phyloP scores from a whole-genome alignment of 2,329 filamentous ascomycete species.

The Sporothrix luriei region DNA sequence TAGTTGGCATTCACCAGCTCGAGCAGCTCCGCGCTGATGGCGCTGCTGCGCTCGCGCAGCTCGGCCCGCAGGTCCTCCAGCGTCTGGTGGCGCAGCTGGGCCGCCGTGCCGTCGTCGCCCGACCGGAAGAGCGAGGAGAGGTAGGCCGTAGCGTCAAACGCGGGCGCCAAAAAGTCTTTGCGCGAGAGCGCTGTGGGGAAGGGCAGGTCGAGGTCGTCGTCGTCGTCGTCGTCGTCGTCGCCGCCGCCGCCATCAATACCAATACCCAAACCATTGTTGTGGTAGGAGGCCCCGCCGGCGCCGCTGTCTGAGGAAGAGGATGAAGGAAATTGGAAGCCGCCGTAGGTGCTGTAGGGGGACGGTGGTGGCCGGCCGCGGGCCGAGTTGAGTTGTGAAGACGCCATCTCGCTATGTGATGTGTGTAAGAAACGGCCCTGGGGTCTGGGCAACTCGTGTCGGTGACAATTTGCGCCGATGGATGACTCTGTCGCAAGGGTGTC shows the following conservation, averaged over 20 bases:
- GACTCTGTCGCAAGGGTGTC: background rate
- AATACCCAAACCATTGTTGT: slow-evolving; percentile 5
- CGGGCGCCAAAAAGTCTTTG: slow-evolving; percentile 73
- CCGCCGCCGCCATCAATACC: slow-evolving; percentile 52
- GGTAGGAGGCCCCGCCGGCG: background rate
- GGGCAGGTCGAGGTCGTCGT: slow-evolving; percentile 73
- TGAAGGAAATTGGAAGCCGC: slow-evolving; percentile 50
- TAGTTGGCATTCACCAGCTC: slow-evolving; percentile 97
- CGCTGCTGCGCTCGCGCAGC: slow-evolving; percentile 75
- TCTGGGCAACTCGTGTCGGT: background rate
- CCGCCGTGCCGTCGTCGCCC: slow-evolving; percentile 49
- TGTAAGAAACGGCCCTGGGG: background rate
- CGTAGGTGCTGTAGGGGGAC: slow-evolving; percentile 42
- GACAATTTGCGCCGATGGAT: too few relatives aligned
- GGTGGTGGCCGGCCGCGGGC: slow-evolving; percentile 29
- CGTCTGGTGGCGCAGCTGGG: slow-evolving; percentile 82
- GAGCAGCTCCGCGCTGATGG: slow-evolving; percentile 81
- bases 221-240: slow-evolving; percentile 37
- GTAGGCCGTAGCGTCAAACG: slow-evolving; percentile 80
- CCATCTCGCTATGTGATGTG: slow-evolving; percentile 21
- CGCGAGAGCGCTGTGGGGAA: slow-evolving; percentile 86
- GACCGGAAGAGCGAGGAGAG: slow-evolving; percentile 56
- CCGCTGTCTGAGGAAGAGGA: slow-evolving; percentile 44
- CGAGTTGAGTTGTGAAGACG: slow-evolving; percentile 5
- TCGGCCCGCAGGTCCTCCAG: slow-evolving; percentile 90